Evolutionary conservation across 495 filamentous ascomycete species (phyloP), one percentile per base, ranked within the genome.

Genomic region (Penicillium herquei): DNA sequence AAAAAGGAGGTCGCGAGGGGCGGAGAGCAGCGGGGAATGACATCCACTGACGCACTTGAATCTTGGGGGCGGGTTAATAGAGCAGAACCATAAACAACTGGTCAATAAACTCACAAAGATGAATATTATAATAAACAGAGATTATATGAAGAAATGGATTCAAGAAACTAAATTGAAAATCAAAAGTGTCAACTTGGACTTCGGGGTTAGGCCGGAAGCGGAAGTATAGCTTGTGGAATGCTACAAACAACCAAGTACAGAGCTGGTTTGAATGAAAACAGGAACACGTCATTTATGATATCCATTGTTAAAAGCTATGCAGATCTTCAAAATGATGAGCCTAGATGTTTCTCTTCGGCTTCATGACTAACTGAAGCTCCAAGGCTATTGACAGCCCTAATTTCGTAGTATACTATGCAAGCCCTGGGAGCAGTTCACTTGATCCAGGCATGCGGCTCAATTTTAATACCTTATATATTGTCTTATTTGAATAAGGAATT

Each of bases 1-100:
- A 39, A 64, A 62, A 65, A 62, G 55, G 56, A 61, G 60, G 55
- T 58, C 51, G 50, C 41, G 57, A 61, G 64, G 61, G 61, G 64
- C 49, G 62, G 63, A 61, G 44, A 59, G 59, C 51, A 56, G 58
- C 60, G 59, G 53, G 54, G 55, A 51, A 37, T 51, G 35, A 49
- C 47, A 35, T 26, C 33, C 48, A 37, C 34, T 51, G 35, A 51
- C 35, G 35, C 17, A 37, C 21, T 12, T n/a, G 21, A 43, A 43
- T 17, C 40, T 43, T 43, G 14, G 9, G 40, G 16, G 16, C 40
- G 34, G 34, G 12, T 43, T 16, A 43, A 18, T 18, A 26, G n/a
- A 18, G 9, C 40, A 43, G 40, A 16, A 16, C 40, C 18, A 43
- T 9, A 16, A 8, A 2, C n/a, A 18, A 43, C n/a, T 39, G 10